Percentiles rank a stretch among this genome's conserved stretches.
Evolutionary conservation across 257 asterid species (phyloP).

Genomic region (Scutellaria barbata): DNA sequence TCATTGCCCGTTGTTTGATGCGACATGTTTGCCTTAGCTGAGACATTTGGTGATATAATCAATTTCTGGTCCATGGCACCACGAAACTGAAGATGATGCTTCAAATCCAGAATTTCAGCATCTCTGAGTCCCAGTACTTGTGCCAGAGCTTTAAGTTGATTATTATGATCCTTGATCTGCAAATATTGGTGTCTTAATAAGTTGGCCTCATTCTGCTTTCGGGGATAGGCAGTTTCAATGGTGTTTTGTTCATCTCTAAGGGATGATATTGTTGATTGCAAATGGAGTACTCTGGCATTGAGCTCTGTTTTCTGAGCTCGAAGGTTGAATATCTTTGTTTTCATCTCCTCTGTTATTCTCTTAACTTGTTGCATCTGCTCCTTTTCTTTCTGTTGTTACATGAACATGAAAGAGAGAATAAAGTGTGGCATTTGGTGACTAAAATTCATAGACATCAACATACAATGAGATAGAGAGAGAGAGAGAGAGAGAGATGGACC

Average conservation of each 20-base stretch:
- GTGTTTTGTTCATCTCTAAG: slow-evolving; percentile 64
- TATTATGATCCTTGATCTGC: slow-evolving; percentile 29
- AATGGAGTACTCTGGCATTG: slow-evolving; percentile 45
- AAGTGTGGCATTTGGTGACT: background rate
- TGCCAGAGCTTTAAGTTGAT: slow-evolving; percentile 44
- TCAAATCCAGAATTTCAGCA: slow-evolving; percentile 50
- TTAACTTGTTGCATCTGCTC: slow-evolving; percentile 47
- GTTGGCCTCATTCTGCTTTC: slow-evolving; percentile 61
- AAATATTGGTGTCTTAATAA: slow-evolving; percentile 36
- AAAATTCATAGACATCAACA: background rate
- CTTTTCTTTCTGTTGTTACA: slow-evolving; percentile 60
- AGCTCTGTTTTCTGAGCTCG: slow-evolving; percentile 56
- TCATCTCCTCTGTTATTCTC: slow-evolving; percentile 64
- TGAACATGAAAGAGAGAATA: background rate
- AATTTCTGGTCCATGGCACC: slow-evolving; percentile 44
- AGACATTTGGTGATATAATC: slow-evolving; percentile 28
- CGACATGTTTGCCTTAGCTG: slow-evolving; percentile 8
- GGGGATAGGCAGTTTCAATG: slow-evolving; percentile 48
- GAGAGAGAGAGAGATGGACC: slow-evolving; percentile 37
- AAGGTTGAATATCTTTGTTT: slow-evolving; percentile 47
- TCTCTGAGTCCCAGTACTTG: slow-evolving; percentile 41
- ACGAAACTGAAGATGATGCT: slow-evolving; percentile 38
- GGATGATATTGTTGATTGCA: slow-evolving; percentile 69
- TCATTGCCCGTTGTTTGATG: background rate
- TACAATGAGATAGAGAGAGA: background rate